A percentile compares a stretch with the other conserved stretches of the same genome.
Conservation (phyloP, 345 rosid species). For the Aethionema arabicum region DNA sequence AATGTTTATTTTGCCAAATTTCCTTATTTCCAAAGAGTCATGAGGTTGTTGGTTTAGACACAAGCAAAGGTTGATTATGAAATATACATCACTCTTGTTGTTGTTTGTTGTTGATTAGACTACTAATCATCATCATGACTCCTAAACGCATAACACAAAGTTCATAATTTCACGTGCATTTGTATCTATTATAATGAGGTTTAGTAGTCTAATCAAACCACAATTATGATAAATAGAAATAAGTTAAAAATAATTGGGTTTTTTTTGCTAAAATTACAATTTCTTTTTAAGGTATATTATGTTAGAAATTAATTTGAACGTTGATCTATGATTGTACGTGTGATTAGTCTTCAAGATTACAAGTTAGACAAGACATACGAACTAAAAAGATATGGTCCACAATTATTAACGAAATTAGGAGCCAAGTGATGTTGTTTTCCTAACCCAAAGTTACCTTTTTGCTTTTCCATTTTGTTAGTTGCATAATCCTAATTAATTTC, state of each 20-base stretch:
- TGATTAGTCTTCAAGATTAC: background rate
- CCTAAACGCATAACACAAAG: conserved; percentile 11
- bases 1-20: too few species aligned
- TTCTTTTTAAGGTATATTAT: too few species aligned
- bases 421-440: conserved; percentile 2
- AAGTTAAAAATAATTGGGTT: too few species aligned
- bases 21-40: background rate
- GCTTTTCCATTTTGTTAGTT: background rate
- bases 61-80: conserved; percentile 22
- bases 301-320: background rate
- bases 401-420: conserved; percentile 17
- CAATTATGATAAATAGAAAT: too few species aligned
- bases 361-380: conserved; percentile 17
- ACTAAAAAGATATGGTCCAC: conserved; percentile 23
- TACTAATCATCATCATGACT: conserved; percentile 25
- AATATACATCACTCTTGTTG: conserved; percentile 12
- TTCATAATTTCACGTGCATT: background rate
- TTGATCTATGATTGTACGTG: conserved; percentile 10
- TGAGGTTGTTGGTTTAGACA: conserved; percentile 21
- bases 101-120: conserved; percentile 23
- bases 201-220: too few species aligned
- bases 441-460: conserved; percentile 5
- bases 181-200: too few species aligned
- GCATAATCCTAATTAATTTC: too few species aligned
- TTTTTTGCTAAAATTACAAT: too few species aligned